Conservation (phyloP, 1,284 basidiomycete species). For the Polyporus tsugae region DNA sequence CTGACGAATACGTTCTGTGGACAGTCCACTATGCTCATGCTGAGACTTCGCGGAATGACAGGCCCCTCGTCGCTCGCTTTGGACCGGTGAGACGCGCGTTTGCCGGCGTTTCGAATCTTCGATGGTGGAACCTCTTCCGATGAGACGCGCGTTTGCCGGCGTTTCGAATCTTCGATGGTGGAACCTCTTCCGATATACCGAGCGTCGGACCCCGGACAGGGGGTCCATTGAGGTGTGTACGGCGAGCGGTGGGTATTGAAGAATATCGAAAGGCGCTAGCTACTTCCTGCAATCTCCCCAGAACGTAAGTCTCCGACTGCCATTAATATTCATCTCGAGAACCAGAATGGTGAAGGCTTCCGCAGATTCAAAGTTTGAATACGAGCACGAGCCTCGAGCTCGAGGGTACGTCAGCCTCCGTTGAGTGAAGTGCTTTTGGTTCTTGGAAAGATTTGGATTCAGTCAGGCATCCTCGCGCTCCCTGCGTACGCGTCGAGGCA, state of each 20-base stretch:
- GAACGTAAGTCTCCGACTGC: background rate
- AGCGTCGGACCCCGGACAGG: constrained; percentile 5
- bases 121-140: constrained; percentile 5
- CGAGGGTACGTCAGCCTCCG: background rate
- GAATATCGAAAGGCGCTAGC: background rate
- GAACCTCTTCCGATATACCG: background rate
- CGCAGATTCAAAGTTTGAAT: background rate
- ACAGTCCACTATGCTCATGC: background rate
- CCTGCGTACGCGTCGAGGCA: background rate
- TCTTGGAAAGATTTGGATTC: background rate
- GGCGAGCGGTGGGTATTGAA: background rate
- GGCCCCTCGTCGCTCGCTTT: background rate
- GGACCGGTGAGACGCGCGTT: background rate
- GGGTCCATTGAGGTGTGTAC: background rate
- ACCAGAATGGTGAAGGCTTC: background rate
- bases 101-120: background rate
- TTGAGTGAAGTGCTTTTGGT: background rate
- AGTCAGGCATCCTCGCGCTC: background rate
- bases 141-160: background rate
- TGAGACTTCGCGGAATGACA: background rate
- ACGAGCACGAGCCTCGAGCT: no score
- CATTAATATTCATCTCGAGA: background rate
- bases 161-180: constrained; percentile 1
- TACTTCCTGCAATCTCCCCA: background rate
- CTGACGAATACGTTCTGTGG: background rate